A percentile compares a stretch with the other conserved stretches of the same genome.
Conservation (phyloP, 1,284 basidiomycete genomes). For the Xerocomus amazonicus region DNA sequence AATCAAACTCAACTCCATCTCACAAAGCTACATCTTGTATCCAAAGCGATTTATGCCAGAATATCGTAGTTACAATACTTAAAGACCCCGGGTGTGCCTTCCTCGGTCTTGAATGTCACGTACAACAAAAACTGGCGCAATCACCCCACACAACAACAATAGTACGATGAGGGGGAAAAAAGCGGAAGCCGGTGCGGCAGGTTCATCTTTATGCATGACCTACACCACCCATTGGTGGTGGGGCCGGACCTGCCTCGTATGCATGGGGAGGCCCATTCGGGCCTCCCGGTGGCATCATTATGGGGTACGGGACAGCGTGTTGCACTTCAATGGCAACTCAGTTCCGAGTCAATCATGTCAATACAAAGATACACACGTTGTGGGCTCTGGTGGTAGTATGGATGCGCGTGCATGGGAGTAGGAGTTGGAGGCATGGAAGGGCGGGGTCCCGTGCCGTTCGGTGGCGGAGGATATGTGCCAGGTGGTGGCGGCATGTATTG, state of each 20-base stretch:
- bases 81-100: constrained; percentile 10
- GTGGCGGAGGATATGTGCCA: constrained; percentile 66
- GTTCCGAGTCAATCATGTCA: constrained; percentile 11
- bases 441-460: constrained; percentile 68
- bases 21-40: constrained; percentile 9
- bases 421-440: constrained; percentile 84
- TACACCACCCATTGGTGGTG: constrained; percentile 71
- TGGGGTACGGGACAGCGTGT: constrained; percentile 78
- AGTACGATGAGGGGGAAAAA: constrained; percentile 13
- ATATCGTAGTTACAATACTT: constrained; percentile 29
- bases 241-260: constrained; percentile 67
- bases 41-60: constrained; percentile 32
- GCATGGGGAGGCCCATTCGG: constrained; percentile 62
- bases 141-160: constrained; percentile 30
- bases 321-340: constrained; percentile 51
- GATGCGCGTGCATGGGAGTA: constrained; percentile 76
- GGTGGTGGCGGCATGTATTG: constrained; percentile 71
- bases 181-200: constrained; percentile 5
- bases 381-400: constrained; percentile 82
- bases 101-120: constrained; percentile 20
- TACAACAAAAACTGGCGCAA: constrained; percentile 30
- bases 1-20: background rate
- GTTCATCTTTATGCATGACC: constrained; percentile 29
- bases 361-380: constrained; percentile 56
- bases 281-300: constrained; percentile 70